Evolutionary conservation across 2,329 filamentous ascomycete species (phyloP), one percentile per base, ranked within the genome.

Genomic region (Talaromyces funiculosus): DNA sequence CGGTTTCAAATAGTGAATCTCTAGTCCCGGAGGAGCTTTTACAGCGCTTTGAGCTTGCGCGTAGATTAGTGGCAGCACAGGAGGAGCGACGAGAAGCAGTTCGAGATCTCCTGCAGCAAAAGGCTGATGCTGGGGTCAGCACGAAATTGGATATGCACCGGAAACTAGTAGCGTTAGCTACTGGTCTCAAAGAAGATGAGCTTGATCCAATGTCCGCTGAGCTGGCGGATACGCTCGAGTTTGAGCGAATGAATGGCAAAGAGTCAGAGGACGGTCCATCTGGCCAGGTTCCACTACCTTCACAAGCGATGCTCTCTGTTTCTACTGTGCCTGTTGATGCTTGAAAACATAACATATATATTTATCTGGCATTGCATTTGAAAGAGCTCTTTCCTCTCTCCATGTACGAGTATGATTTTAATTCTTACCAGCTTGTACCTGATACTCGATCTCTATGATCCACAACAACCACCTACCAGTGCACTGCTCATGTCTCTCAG

Each of bases 161-260:
- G 47, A 79, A 75, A 63, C 70, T 80, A 4, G 77, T 80, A 16
- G 72, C 77, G 53, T 71, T 80, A 51, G 78, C 78, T 12, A 80
- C 78, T 0, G 77, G 77, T 0, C 67, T 80, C 20, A 77, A 75
- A 61, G 78, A 80, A 64, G 77, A 79, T 55, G 77, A 79, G 20
- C 68, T 80, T 9, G 78, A 80, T 60, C 75, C 72, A 2, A 79
- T 80, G 77, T 73, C 76, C 7, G 75, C 71, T 31, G 78, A 80
- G 63, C 64, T 80, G 60, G 73, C 77, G 6, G 76, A 78, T 61
- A 77, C 75, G 16, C 66, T 80, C 43, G 76, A 79, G 61, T 77
- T 77, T 60, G 74, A 77, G 58, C 71, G 75, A 42, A 69, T 72
- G 64, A 73, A 76, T 58, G 73, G 72, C 37, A 75, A 73, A 58